Conservation (phyloP, 164 flowering plant genomes). For the Paratinospora sagittata region DNA sequence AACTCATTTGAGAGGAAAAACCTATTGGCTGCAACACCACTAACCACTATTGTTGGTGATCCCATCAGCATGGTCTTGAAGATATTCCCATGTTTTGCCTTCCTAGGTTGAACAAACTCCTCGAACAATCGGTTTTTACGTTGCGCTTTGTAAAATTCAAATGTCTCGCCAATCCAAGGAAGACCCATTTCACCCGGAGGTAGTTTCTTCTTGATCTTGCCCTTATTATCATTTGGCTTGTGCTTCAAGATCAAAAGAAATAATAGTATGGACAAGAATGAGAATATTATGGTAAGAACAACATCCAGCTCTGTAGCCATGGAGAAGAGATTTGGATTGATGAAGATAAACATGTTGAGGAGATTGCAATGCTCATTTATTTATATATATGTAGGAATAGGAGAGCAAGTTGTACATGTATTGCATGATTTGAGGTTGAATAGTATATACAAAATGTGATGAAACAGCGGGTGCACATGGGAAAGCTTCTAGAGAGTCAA, state of each 20-base stretch:
- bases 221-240: slow-evolving; percentile 4
- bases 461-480: neutral
- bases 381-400: neutral
- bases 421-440: neutral
- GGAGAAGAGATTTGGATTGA: neutral
- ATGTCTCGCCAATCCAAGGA: slow-evolving; percentile 77
- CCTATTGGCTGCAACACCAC: slow-evolving; percentile 57
- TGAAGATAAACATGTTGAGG: neutral
- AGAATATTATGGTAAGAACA: slow-evolving; percentile 7
- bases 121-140: slow-evolving; percentile 42
- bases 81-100: slow-evolving; percentile 37
- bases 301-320: slow-evolving; percentile 15
- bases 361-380: too few relatives aligned
- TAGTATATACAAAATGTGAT: neutral
- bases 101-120: slow-evolving; percentile 55
- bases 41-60: slow-evolving; percentile 55
- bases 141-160: slow-evolving; percentile 60
- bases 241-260: neutral
- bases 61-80: slow-evolving; percentile 78
- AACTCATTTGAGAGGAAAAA: slow-evolving; percentile 70
- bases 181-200: slow-evolving; percentile 74
- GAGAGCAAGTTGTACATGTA: neutral
- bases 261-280: slow-evolving; percentile 5
- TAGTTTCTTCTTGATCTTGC: slow-evolving; percentile 20
- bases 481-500: neutral